Percentiles rank a stretch among this genome's conserved stretches.
Conservation (phyloP, 768 basidiomycete genomes). For the Cyathus striatus region DNA sequence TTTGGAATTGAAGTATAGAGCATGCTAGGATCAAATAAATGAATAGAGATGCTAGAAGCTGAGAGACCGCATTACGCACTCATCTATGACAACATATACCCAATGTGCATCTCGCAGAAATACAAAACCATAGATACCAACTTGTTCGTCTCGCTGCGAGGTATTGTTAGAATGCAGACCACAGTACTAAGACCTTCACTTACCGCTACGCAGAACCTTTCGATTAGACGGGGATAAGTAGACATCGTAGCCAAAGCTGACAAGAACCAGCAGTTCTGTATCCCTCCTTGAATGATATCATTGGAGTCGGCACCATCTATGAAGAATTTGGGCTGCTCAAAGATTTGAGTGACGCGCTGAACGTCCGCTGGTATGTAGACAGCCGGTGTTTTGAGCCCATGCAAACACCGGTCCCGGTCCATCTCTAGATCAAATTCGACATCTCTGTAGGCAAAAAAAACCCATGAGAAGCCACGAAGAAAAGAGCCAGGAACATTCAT, state of each 20-base stretch:
- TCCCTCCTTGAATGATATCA: conserved; percentile 45
- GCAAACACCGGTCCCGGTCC: conserved; percentile 41
- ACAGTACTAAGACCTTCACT: too few relatives aligned
- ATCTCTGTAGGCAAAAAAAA: conserved; percentile 30
- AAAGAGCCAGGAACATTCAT: conserved; percentile 4
- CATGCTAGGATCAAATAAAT: conserved; percentile 23
- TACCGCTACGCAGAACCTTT: conserved; percentile 39
- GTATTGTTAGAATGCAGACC: too few relatives aligned
- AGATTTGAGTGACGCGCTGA: conserved; percentile 44
- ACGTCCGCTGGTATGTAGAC: conserved; percentile 31
- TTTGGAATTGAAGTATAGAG: conserved; percentile 46
- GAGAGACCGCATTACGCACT: conserved; percentile 27
- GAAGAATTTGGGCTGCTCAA: conserved; percentile 46
- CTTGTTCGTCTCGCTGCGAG: conserved; percentile 43
- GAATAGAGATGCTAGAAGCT: neutral
- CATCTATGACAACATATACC: conserved; percentile 52
- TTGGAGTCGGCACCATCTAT: conserved; percentile 38
- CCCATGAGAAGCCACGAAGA: neutral
- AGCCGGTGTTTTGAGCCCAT: conserved; percentile 24
- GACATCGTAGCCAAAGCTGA: conserved; percentile 47
- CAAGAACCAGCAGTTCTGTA: conserved; percentile 57
- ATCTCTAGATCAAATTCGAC: conserved; percentile 57
- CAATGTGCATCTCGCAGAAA: conserved; percentile 49
- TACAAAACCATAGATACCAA: conserved; percentile 56
- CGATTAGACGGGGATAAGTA: conserved; percentile 40